phyloP scores from a whole-genome alignment of 192 early-diverging fungal genomes.

The Gryganskiella cystojenkinii region DNA sequence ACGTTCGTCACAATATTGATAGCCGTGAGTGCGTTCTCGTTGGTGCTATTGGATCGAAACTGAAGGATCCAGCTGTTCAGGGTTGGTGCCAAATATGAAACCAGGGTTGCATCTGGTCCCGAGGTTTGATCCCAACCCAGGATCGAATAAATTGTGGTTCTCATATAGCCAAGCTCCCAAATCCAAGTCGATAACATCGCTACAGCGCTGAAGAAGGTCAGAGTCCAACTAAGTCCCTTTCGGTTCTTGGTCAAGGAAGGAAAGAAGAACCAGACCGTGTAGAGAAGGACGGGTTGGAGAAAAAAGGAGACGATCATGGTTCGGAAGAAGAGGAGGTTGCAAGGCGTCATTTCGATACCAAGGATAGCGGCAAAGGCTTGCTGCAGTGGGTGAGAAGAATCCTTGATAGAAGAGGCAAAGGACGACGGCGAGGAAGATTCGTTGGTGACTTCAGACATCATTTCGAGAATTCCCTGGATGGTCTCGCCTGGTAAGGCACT shows the following conservation, averaged over 20 bases:
- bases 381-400: too few species aligned
- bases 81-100: slow-evolving; percentile 22
- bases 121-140: slow-evolving; percentile 24
- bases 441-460: not conserved
- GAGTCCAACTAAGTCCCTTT: slow-evolving; percentile 17
- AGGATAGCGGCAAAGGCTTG: slow-evolving; percentile 11
- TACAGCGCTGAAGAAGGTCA: slow-evolving; percentile 19
- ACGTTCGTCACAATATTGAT: not conserved
- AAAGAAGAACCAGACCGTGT: slow-evolving; percentile 13
- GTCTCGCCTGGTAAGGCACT: not conserved
- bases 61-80: slow-evolving; percentile 24
- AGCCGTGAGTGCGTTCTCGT: not conserved
- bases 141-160: slow-evolving; percentile 13
- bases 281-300: slow-evolving; percentile 27
- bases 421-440: not conserved
- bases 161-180: slow-evolving; percentile 17
- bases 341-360: slow-evolving; percentile 15
- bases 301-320: slow-evolving; percentile 16
- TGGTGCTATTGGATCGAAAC: not conserved
- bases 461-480: not conserved
- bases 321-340: slow-evolving; percentile 17
- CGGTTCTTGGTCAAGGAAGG: slow-evolving; percentile 22
- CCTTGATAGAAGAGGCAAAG: not conserved
- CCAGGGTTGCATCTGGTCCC: slow-evolving; percentile 8
- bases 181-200: not conserved